Percentiles rank a stretch among this genome's conserved stretches.
Evolutionary conservation across 2,329 filamentous ascomycete genomes (phyloP).

Genomic region (Phialophora macrospora): DNA sequence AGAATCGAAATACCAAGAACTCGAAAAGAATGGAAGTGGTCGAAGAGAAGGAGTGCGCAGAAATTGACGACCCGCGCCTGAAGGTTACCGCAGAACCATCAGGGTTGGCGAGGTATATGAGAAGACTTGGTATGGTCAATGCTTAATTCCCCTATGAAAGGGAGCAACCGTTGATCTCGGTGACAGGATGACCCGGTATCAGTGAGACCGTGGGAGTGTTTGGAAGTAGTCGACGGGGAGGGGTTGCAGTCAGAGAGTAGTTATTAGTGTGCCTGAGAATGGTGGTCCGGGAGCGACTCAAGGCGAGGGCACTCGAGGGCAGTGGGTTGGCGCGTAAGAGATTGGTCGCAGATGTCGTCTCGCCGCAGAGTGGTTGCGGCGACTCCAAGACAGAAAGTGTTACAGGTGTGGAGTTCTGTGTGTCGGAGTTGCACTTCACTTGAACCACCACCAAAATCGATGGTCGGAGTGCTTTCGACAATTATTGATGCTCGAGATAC

Average conservation of each 20-base stretch:
- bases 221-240: slow-evolving; percentile 19
- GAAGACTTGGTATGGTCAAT: slow-evolving; percentile 19
- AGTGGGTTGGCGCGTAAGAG: slow-evolving; percentile 36
- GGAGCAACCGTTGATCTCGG: slow-evolving; percentile 34
- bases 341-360: slow-evolving; percentile 34
- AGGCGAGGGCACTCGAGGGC: slow-evolving; percentile 22
- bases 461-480: background rate
- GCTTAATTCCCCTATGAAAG: slow-evolving; percentile 16
- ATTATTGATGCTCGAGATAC: background rate
- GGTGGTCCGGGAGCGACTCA: slow-evolving; percentile 32
- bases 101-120: slow-evolving; percentile 32
- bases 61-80: slow-evolving; percentile 33
- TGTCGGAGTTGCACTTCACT: slow-evolving; percentile 1
- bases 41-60: slow-evolving; percentile 25
- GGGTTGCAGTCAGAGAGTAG: slow-evolving; percentile 29
- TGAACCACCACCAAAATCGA: background rate
- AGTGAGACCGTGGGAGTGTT: slow-evolving; percentile 17
- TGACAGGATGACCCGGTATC: slow-evolving; percentile 28
- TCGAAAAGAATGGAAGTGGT: slow-evolving; percentile 29
- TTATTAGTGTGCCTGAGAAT: slow-evolving; percentile 23
- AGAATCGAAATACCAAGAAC: slow-evolving; percentile 18
- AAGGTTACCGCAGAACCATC: slow-evolving; percentile 28
- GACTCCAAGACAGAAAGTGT: slow-evolving; percentile 36
- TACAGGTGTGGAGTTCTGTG: slow-evolving; percentile 30
- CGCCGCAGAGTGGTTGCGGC: slow-evolving; percentile 31